These are phyloP conservation scores for Yamadazyma sp. DNA, from an alignment of 805 yeast genomes.

Conservation along the genomic window DNA sequence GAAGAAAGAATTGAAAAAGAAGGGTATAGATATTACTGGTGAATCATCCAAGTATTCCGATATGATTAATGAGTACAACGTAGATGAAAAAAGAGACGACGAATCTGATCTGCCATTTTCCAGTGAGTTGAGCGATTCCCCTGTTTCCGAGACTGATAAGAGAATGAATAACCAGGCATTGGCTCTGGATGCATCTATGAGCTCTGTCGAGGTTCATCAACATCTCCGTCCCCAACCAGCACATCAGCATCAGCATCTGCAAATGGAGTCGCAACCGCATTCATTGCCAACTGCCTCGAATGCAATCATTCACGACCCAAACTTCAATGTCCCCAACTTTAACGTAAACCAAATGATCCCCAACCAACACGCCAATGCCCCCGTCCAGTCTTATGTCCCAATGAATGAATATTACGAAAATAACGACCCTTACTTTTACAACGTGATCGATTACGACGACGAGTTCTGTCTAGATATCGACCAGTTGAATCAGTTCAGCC, in stretches of 20 bases:
- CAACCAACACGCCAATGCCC: neutral
- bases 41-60: slow-evolving; percentile 14
- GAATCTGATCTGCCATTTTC: slow-evolving; percentile 9
- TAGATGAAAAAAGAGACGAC: slow-evolving; percentile 16
- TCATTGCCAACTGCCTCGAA: too few relatives aligned
- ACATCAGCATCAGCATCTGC: neutral
- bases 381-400: slow-evolving; percentile 10
- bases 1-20: slow-evolving; percentile 36
- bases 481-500: slow-evolving; percentile 28
- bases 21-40: slow-evolving; percentile 13
- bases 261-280: neutral
- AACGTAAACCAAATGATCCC: neutral
- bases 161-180: too few relatives aligned
- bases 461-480: slow-evolving; percentile 45
- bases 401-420: slow-evolving; percentile 9
- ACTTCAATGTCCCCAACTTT: neutral
- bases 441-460: slow-evolving; percentile 36
- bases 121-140: slow-evolving; percentile 10
- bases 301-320: neutral
- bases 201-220: too few relatives aligned
- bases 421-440: slow-evolving; percentile 9
- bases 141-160: slow-evolving; percentile 6
- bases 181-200: too few relatives aligned
- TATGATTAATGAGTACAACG: slow-evolving; percentile 5
- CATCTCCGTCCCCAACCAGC: neutral